These are phyloP conservation scores for Rhodotorula kratochvilovae DNA, from an alignment of 768 basidiomycete species.

Conservation along the genomic window DNA sequence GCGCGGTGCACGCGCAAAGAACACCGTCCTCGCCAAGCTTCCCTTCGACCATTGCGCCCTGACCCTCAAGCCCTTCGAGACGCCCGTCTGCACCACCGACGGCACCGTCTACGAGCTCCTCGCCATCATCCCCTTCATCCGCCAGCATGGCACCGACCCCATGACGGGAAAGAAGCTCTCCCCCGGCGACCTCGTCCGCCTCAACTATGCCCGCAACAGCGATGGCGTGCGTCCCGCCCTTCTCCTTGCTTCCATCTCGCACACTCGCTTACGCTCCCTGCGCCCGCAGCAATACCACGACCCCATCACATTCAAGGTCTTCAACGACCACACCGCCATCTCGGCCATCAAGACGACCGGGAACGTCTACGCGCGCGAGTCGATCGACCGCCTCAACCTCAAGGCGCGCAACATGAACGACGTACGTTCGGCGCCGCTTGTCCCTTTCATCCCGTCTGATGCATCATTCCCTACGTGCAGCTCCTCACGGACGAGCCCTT, in stretches of 20 bases:
- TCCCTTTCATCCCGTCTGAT: no score
- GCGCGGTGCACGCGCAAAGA: conserved; percentile 58
- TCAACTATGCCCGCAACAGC: conserved; percentile 50
- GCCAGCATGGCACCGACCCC: conserved; percentile 47
- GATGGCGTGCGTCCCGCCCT: conserved; percentile 49
- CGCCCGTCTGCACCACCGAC: conserved; percentile 42
- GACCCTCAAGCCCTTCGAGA: conserved; percentile 43
- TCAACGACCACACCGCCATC: conserved; percentile 93
- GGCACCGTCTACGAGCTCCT: conserved; percentile 43
- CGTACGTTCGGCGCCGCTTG: not conserved
- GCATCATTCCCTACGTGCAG: not conserved
- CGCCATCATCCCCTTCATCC: conserved; percentile 43
- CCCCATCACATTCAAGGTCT: conserved; percentile 95
- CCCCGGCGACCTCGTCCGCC: conserved; percentile 49
- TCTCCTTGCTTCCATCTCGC: not conserved
- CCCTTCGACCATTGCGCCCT: conserved; percentile 38
- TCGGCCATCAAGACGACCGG: conserved; percentile 83
- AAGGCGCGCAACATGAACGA: conserved; percentile 63
- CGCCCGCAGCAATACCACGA: conserved; percentile 63
- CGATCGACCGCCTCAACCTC: conserved; percentile 53
- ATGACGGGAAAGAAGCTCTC: conserved; percentile 50
- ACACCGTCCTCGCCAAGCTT: conserved; percentile 33
- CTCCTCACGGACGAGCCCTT: conserved; percentile 78
- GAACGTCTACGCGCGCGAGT: conserved; percentile 89
- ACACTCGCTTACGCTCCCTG: conserved; percentile 45